These are phyloP conservation scores for Pisolithus sp. DNA, from an alignment of 768 basidiomycete species.

Conservation along the genomic window DNA sequence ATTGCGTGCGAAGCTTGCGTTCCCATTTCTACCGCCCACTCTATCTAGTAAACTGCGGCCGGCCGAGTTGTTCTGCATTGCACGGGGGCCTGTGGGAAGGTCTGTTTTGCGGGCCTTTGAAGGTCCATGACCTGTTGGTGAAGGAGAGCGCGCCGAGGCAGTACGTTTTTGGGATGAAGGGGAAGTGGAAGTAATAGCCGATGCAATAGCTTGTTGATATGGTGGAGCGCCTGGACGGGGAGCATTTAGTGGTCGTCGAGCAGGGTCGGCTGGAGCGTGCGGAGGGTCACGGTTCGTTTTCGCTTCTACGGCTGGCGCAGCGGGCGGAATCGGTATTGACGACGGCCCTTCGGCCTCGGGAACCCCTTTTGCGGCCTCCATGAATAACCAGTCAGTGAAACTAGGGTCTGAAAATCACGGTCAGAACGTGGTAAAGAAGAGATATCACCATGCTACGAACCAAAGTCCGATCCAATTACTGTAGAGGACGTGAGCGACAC, in stretches of 20 bases:
- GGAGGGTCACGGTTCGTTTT: constrained; percentile 28
- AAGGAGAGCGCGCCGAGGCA: constrained; percentile 58
- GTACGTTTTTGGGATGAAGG: constrained; percentile 55
- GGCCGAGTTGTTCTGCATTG: constrained; percentile 46
- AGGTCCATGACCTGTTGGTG: constrained; percentile 57
- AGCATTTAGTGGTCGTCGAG: constrained; percentile 36
- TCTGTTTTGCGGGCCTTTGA: constrained; percentile 71
- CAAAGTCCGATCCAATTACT: constrained; percentile 80
- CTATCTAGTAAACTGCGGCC: constrained; percentile 74
- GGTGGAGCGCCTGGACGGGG: constrained; percentile 44
- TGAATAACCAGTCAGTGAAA: constrained; percentile 88
- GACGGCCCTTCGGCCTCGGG: constrained; percentile 42
- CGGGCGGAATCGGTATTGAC: constrained; percentile 22
- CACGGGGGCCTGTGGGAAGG: constrained; percentile 79
- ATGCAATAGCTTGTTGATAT: constrained; percentile 71
- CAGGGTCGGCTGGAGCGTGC: constrained; percentile 31
- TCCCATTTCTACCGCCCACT: constrained; percentile 52
- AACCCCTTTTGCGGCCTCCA: constrained; percentile 67
- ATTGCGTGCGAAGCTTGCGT: constrained; percentile 30
- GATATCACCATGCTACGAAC: constrained; percentile 33
- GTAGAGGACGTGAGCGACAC: constrained; percentile 11
- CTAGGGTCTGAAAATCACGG: constrained; percentile 47
- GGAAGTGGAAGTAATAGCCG: constrained; percentile 47
- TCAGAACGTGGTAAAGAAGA: background rate
- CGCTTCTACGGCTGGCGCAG: constrained; percentile 20